Conservation (phyloP, 371 early-diverging fungal species). For the Mycotypha africana region DNA sequence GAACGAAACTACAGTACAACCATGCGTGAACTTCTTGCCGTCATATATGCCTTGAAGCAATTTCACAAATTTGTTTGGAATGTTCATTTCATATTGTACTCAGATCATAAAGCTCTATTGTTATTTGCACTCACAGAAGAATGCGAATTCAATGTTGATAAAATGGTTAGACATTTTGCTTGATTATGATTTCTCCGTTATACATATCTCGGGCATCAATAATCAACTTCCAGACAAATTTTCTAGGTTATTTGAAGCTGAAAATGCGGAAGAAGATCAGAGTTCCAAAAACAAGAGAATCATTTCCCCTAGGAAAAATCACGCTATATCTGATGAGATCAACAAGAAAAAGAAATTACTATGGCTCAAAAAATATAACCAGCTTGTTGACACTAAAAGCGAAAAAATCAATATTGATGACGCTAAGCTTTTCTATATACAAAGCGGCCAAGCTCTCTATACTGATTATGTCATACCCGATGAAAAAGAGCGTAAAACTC, state of each 20-base stretch:
- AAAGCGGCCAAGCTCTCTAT: neutral
- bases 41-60: conserved; percentile 17
- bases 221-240: conserved; percentile 16
- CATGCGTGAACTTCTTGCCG: neutral
- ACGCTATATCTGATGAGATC: neutral
- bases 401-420: too few relatives aligned
- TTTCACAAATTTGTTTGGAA: conserved; percentile 29
- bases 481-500: neutral
- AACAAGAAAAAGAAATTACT: too few relatives aligned
- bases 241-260: conserved; percentile 10
- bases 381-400: too few relatives aligned
- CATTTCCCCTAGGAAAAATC: neutral
- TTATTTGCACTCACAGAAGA: conserved; percentile 17
- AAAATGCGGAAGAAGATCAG: neutral
- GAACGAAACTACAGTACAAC: neutral
- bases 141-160: conserved; percentile 14
- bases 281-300: too few relatives aligned
- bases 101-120: conserved; percentile 14
- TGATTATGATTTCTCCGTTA: conserved; percentile 14
- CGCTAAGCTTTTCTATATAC: neutral
- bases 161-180: conserved; percentile 21
- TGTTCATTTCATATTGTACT: conserved; percentile 10
- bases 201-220: conserved; percentile 14
- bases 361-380: too few relatives aligned
- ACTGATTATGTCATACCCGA: neutral